Evolutionary conservation across 1,139 yeast species (phyloP).

Genomic region (Lodderomyces parapsilosis): DNA sequence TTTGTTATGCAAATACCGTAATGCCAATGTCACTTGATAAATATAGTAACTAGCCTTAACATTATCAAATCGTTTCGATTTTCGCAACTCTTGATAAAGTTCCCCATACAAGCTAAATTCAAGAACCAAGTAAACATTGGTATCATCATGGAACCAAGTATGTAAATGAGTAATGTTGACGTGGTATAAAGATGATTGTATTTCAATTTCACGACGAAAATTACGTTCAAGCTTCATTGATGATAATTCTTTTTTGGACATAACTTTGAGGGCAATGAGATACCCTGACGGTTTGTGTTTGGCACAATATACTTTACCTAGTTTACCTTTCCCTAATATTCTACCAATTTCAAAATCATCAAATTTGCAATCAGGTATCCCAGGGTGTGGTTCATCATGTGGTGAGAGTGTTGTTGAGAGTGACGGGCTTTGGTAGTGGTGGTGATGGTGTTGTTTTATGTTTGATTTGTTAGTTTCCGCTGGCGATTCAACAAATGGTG

Average conservation of each 20-base stretch:
- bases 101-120: constrained; percentile 91
- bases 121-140: constrained; percentile 75
- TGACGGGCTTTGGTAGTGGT: no score
- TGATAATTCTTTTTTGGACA: constrained; percentile 78
- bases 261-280: constrained; percentile 85
- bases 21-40: constrained; percentile 78
- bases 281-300: constrained; percentile 72
- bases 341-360: constrained; percentile 85
- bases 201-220: constrained; percentile 86
- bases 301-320: constrained; percentile 91
- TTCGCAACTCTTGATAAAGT: constrained; percentile 67
- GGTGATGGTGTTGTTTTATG: not conserved
- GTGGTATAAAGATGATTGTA: constrained; percentile 76
- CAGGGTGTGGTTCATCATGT: not conserved
- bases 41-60: constrained; percentile 74
- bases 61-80: constrained; percentile 58
- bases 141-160: constrained; percentile 81
- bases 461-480: not conserved
- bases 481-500: constrained; percentile 10
- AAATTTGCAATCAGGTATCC: constrained; percentile 17
- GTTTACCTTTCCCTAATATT: constrained; percentile 87
- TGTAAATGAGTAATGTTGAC: constrained; percentile 76
- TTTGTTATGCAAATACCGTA: constrained; percentile 71
- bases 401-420: not conserved
- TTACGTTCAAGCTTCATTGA: constrained; percentile 82